A percentile compares a stretch with the other conserved stretches of the same genome.
phyloP scores from a whole-genome alignment of 345 rosid species.

The Moringa oleifera region DNA sequence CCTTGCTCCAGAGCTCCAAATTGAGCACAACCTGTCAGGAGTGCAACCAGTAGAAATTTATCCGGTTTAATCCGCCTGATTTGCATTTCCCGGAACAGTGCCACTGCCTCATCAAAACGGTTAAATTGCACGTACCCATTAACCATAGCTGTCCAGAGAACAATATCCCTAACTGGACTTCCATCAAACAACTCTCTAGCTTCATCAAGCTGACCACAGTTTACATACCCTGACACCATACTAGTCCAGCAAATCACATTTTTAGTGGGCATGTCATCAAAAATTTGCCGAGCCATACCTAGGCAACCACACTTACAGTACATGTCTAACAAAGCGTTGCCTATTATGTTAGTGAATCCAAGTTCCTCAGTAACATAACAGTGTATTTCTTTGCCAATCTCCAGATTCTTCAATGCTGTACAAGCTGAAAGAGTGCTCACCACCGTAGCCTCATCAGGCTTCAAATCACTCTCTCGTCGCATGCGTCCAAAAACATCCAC shows the following conservation, averaged over 20 bases:
- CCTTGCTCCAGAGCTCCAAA: slow-evolving; percentile 76
- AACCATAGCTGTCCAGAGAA: slow-evolving; percentile 89
- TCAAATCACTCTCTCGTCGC: slow-evolving; percentile 35
- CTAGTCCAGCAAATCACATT: slow-evolving; percentile 77
- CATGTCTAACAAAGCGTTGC: slow-evolving; percentile 67
- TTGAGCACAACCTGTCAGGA: slow-evolving; percentile 77
- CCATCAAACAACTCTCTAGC: slow-evolving; percentile 67
- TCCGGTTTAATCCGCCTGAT: slow-evolving; percentile 42
- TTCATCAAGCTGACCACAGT: slow-evolving; percentile 41
- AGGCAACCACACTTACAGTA: slow-evolving; percentile 67
- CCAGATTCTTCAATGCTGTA: slow-evolving; percentile 39
- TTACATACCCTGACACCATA: slow-evolving; percentile 59
- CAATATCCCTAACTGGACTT: slow-evolving; percentile 60
- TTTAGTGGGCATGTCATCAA: slow-evolving; percentile 40
- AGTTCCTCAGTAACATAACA: slow-evolving; percentile 32
- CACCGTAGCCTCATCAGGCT: slow-evolving; percentile 55
- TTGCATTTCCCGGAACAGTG: slow-evolving; percentile 59
- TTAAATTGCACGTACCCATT: slow-evolving; percentile 74
- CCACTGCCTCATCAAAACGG: slow-evolving; percentile 50
- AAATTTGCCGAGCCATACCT: slow-evolving; percentile 36
- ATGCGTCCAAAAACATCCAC: slow-evolving; percentile 37
- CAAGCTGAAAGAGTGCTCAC: slow-evolving; percentile 74
- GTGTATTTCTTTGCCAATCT: slow-evolving; percentile 52
- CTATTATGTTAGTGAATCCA: slow-evolving; percentile 39
- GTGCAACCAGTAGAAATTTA: slow-evolving; percentile 56